These are phyloP conservation scores for Agaricus blazei DNA, from an alignment of 768 basidiomycete genomes.

Conservation along the genomic window DNA sequence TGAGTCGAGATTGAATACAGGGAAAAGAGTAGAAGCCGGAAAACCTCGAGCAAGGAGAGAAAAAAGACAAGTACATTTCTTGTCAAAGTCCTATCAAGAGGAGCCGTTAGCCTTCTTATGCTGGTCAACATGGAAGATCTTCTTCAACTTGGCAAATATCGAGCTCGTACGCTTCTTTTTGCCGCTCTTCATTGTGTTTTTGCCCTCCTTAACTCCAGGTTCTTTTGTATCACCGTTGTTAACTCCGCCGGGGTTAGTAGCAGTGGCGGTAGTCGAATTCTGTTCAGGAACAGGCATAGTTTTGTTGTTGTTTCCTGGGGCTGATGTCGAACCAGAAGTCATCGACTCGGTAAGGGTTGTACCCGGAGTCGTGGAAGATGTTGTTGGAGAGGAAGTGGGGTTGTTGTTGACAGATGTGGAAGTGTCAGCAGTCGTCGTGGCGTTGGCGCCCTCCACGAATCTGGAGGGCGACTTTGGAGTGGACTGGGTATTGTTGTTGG, in stretches of 20 bases:
- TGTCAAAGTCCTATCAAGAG: too few species aligned
- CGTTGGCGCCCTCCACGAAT: neutral
- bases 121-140: conserved; percentile 43
- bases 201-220: neutral
- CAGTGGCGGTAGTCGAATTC: too few species aligned
- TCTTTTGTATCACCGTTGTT: neutral
- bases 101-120: conserved; percentile 22
- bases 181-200: conserved; percentile 16
- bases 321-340: conserved; percentile 25
- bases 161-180: conserved; percentile 48
- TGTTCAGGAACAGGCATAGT: too few species aligned
- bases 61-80: too few species aligned
- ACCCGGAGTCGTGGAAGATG: conserved; percentile 17
- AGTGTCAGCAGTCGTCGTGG: conserved; percentile 7
- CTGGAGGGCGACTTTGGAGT: neutral
- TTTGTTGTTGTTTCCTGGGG: neutral
- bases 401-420: conserved; percentile 9
- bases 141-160: conserved; percentile 48
- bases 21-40: too few species aligned
- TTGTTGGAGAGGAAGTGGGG: conserved; percentile 19
- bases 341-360: conserved; percentile 16
- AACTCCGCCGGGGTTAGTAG: neutral
- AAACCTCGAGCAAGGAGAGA: neutral
- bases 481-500: neutral
- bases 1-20: too few species aligned